Conservation (phyloP, 805 yeast species). For the Hanseniaspora mollemarum region DNA sequence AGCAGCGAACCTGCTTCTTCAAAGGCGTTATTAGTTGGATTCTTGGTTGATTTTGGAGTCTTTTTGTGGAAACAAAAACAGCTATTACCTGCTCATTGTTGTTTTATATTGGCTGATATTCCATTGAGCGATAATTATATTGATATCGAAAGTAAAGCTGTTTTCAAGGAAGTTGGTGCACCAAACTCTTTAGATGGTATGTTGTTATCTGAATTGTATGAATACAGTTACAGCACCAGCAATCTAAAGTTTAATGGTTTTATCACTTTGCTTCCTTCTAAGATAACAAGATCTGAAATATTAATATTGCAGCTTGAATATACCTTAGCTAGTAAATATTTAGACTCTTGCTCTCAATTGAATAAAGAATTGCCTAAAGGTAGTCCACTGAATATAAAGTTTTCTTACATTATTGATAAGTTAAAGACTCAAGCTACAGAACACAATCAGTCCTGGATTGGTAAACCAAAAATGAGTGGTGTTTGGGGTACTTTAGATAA, state of each 20-base stretch:
- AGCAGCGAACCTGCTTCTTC: slow-evolving; percentile 8
- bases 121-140: slow-evolving; percentile 33
- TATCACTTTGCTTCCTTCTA: slow-evolving; percentile 48
- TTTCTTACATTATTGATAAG: slow-evolving; percentile 29
- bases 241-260: slow-evolving; percentile 27
- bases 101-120: slow-evolving; percentile 38
- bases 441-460: slow-evolving; percentile 61
- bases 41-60: slow-evolving; percentile 42
- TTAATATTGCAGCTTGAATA: slow-evolving; percentile 57
- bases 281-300: slow-evolving; percentile 54
- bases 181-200: slow-evolving; percentile 34
- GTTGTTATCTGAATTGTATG: slow-evolving; percentile 60
- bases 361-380: slow-evolving; percentile 34
- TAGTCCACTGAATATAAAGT: slow-evolving; percentile 28
- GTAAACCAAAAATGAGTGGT: slow-evolving; percentile 63
- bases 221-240: slow-evolving; percentile 36
- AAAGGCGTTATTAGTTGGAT: slow-evolving; percentile 27
- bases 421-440: slow-evolving; percentile 40
- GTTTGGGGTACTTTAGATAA: slow-evolving; percentile 85
- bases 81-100: slow-evolving; percentile 34
- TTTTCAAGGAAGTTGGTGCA: slow-evolving; percentile 35
- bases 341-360: slow-evolving; percentile 39
- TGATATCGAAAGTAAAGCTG: slow-evolving; percentile 26
- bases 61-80: slow-evolving; percentile 33
- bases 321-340: slow-evolving; percentile 49